Evolutionary conservation across 345 rosid species (phyloP).

Genomic region (Anacardium occidentale): DNA sequence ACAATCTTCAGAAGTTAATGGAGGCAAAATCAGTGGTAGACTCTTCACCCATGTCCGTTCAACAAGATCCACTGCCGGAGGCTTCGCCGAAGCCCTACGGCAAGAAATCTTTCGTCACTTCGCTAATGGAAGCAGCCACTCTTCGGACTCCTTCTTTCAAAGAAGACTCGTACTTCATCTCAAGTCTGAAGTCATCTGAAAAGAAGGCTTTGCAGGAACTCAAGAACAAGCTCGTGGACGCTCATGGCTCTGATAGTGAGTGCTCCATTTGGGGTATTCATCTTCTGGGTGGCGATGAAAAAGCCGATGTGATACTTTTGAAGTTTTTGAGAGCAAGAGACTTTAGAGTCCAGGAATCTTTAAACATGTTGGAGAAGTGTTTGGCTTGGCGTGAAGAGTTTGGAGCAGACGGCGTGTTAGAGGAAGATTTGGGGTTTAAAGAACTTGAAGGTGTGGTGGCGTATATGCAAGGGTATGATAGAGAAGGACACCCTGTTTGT

Average conservation of each 20-base stretch:
- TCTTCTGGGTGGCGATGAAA: slow-evolving; percentile 58
- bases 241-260: slow-evolving; percentile 25
- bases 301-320: slow-evolving; percentile 74
- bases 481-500: slow-evolving; percentile 88
- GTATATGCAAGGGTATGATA: slow-evolving; percentile 83
- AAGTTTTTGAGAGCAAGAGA: slow-evolving; percentile 92
- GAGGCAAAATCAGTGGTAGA: slow-evolving; percentile 31
- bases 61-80: slow-evolving; percentile 27
- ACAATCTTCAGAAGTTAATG: slow-evolving; percentile 21
- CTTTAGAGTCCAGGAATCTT: slow-evolving; percentile 61
- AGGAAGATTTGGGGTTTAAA: slow-evolving; percentile 83
- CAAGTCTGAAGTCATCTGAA: slow-evolving; percentile 74
- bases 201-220: slow-evolving; percentile 74
- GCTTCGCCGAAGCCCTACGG: slow-evolving; percentile 36
- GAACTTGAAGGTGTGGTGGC: slow-evolving; percentile 89
- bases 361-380: slow-evolving; percentile 81
- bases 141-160: slow-evolving; percentile 66
- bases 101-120: slow-evolving; percentile 69
- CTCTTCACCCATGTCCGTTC: slow-evolving; percentile 43
- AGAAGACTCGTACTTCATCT: slow-evolving; percentile 80
- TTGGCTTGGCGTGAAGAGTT: slow-evolving; percentile 78
- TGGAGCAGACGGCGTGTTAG: slow-evolving; percentile 58
- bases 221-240: slow-evolving; percentile 50
- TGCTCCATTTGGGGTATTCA: slow-evolving; percentile 80
- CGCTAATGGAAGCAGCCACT: slow-evolving; percentile 70